A percentile compares a stretch with the other conserved stretches of the same genome.
These are phyloP conservation scores for Talaromyces ruber DNA, from an alignment of 495 filamentous ascomycete genomes.

Conservation along the genomic window DNA sequence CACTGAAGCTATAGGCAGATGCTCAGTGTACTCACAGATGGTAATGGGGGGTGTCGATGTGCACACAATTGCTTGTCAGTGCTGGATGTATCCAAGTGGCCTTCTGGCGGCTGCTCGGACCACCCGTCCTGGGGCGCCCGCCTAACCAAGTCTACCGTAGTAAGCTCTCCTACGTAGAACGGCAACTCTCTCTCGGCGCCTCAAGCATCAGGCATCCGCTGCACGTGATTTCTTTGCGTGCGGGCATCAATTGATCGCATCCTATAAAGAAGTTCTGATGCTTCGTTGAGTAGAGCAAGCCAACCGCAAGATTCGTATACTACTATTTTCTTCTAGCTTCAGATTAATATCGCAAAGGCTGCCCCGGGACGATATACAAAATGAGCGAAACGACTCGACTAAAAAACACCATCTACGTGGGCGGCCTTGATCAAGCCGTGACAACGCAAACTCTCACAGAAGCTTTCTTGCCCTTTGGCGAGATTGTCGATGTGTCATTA, in stretches of 20 bases:
- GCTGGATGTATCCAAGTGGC: conserved; percentile 6
- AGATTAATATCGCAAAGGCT: background rate
- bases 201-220: background rate
- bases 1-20: background rate
- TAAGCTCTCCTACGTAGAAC: no score
- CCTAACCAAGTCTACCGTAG: background rate
- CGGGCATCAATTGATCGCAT: background rate
- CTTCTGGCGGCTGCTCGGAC: conserved; percentile 5
- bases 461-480: conserved; percentile 93
- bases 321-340: background rate
- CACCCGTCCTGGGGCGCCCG: background rate
- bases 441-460: conserved; percentile 67
- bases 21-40: background rate
- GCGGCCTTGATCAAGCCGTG: conserved; percentile 75
- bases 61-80: no score
- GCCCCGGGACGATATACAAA: background rate
- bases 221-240: conserved; percentile 1
- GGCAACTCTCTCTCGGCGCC: background rate
- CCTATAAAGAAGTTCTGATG: background rate
- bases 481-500: conserved; percentile 80
- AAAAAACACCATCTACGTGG: conserved; percentile 82
- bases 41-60: background rate
- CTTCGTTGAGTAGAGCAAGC: background rate
- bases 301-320: background rate
- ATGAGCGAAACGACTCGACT: conserved; percentile 80